Evolutionary conservation across 495 filamentous ascomycete genomes (phyloP).

Genomic region (Letharia columbiana): DNA sequence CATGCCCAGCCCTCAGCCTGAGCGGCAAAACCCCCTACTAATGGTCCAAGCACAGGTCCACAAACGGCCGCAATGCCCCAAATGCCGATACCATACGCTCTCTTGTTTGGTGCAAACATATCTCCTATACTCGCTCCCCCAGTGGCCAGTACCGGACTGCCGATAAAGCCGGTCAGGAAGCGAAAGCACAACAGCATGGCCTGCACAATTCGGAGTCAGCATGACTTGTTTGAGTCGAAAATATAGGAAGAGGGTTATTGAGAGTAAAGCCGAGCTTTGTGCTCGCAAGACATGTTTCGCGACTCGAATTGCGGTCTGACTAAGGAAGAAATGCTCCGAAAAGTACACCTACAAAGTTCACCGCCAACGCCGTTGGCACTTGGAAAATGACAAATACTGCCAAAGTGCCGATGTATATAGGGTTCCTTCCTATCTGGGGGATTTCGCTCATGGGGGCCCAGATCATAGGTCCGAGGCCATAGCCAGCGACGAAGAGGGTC

Average conservation of each 20-base stretch:
- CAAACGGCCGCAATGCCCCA: constrained; percentile 31
- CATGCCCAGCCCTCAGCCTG: constrained; percentile 35
- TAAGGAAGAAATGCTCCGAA: too few species aligned
- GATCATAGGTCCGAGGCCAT: constrained; percentile 32
- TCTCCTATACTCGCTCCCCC: constrained; percentile 32
- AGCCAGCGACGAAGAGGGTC: constrained; percentile 33
- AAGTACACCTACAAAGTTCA: constrained; percentile 22
- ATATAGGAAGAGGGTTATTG: too few species aligned
- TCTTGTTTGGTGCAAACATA: constrained; percentile 23
- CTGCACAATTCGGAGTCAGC: too few species aligned
- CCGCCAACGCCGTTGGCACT: constrained; percentile 27
- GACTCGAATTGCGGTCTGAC: too few species aligned
- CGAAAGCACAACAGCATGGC: constrained; percentile 30
- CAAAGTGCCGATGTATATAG: constrained; percentile 29
- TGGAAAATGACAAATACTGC: constrained; percentile 29
- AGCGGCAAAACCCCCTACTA: constrained; percentile 37
- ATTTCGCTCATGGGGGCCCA: constrained; percentile 29
- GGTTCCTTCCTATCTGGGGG: constrained; percentile 29
- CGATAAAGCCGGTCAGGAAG: constrained; percentile 31
- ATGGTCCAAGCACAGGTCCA: constrained; percentile 38
- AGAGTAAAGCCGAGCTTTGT: too few species aligned
- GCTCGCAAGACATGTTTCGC: too few species aligned
- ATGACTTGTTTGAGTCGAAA: too few species aligned
- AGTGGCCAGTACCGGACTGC: constrained; percentile 29
- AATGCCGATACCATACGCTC: constrained; percentile 25